Evolutionary conservation across 331 rosid genomes (phyloP).

Genomic region (Malus hybrid): DNA sequence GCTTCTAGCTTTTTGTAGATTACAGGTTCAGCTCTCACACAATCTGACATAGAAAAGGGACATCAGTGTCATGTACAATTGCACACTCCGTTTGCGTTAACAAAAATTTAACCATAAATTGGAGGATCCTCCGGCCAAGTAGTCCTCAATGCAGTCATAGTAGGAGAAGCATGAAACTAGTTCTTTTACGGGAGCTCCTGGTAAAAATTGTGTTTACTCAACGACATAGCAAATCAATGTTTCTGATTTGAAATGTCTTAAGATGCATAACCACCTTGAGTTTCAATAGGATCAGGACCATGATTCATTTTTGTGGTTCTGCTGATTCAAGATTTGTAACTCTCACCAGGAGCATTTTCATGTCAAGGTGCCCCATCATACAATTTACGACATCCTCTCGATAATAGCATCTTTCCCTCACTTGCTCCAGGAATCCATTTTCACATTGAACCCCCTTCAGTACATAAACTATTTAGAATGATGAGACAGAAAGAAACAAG

Average conservation of each 20-base stretch:
- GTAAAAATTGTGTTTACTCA: neutral
- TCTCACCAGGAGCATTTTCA: no score
- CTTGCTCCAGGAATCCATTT: no score
- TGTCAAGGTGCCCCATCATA: no score
- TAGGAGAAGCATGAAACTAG: neutral
- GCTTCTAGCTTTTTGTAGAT: conserved; percentile 71
- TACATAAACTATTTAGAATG: no score
- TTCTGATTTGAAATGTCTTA: neutral
- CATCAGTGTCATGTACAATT: neutral
- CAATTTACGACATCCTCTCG: no score
- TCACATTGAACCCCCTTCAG: no score
- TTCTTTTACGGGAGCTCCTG: neutral
- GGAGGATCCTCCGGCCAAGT: neutral
- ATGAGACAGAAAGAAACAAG: neutral
- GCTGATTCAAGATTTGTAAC: neutral
- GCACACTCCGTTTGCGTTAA: neutral
- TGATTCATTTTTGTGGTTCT: neutral
- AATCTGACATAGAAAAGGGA: conserved; percentile 30
- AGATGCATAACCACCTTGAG: neutral
- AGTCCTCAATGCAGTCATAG: neutral
- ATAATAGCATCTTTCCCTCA: no score
- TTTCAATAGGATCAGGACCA: neutral
- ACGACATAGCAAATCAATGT: neutral
- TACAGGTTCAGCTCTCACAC: conserved; percentile 79
- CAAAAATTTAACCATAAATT: neutral